Base-by-base conservation (phyloP, 345 rosid species). In the Euphorbia lathyris region DNA sequence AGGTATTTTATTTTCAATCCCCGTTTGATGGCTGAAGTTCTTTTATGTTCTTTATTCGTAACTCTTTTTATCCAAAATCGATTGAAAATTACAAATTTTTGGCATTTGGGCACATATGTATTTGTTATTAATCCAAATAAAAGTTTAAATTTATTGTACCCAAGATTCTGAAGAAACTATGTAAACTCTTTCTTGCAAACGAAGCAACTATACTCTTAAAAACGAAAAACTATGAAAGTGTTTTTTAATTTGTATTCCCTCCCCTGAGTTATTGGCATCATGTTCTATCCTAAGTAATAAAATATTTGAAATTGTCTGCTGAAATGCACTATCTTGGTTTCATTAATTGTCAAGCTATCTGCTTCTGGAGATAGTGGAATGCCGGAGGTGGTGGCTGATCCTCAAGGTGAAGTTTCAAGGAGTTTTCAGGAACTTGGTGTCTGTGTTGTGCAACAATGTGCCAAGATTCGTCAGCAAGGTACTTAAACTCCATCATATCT, bases 401-500 rank as follows among this genome's bases (percentile, higher is more conserved):
- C 98, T 78, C 84, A 77, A 76, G 95, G 98, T 69, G 96, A 87
- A 56, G 97, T 91, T 71, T 84, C 98, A 30, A 76, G 78, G 81
- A 89, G 81, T 17, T 94, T 91, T 81, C 98, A 94, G 79, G 77
- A 88, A 30, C 94, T 91, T 17, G 98, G 98, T 63, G 86, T 89
- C 48, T 94, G 96, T 48, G 87, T 91, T 7, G 98, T 94, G 56
- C 96, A 90, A 81, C 97, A 94, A 73, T 94, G 97, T 58, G 97
- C 97, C 65, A 94, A 91, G 84, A 94, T 91, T 78, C 97, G 97
- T 65, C 96, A 88, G 72, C 97, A 94, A 88, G 98, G 98, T 94
- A 79, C 70, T 25, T 45, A 2, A n/a, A 8, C 57, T 56, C 48
- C 32, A 36, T 50, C 53, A n/a, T 58, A 22, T 7, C 30, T 55